phyloP scores from a whole-genome alignment of 495 filamentous ascomycete species.

The Aspergillus campestris region DNA sequence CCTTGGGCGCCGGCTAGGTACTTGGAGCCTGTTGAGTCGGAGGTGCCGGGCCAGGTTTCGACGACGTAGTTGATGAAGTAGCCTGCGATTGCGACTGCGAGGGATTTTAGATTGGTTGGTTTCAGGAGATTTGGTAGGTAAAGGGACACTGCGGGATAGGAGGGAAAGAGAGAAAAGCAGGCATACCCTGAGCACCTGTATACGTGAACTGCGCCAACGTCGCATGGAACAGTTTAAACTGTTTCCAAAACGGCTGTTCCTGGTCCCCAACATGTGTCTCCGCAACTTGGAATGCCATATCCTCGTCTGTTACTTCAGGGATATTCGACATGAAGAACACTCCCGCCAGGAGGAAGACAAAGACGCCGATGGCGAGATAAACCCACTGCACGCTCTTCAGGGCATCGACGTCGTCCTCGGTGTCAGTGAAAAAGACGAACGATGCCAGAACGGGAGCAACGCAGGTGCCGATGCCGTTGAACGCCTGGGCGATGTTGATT shows the following conservation, averaged over 20 bases:
- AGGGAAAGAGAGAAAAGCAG: not conserved
- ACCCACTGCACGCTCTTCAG: constrained; percentile 63
- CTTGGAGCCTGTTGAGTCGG: constrained; percentile 38
- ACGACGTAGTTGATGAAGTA: constrained; percentile 55
- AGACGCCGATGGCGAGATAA: constrained; percentile 64
- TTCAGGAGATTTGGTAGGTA: not conserved
- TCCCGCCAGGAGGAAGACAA: constrained; percentile 53
- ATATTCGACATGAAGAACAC: constrained; percentile 40
- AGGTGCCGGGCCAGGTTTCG: constrained; percentile 29
- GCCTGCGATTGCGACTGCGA: constrained; percentile 53
- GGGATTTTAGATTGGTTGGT: not conserved
- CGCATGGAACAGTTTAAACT: constrained; percentile 51
- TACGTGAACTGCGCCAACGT: constrained; percentile 68
- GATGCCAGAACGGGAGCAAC: constrained; percentile 58
- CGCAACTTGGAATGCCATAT: constrained; percentile 46
- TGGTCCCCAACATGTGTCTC: constrained; percentile 35
- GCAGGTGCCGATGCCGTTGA: constrained; percentile 61
- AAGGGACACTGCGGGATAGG: not conserved
- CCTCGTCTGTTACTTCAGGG: constrained; percentile 49
- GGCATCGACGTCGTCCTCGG: constrained; percentile 38
- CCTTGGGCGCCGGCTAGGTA: constrained; percentile 48
- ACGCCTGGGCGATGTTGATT: constrained; percentile 58
- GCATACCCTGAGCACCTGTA: constrained; percentile 51
- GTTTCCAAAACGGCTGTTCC: constrained; percentile 38
- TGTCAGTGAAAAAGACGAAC: constrained; percentile 55